Percentiles rank a stretch among this genome's conserved stretches.
Evolutionary conservation across 208 protist species (phyloP).

Genomic region (Tetramitus jugosus): DNA sequence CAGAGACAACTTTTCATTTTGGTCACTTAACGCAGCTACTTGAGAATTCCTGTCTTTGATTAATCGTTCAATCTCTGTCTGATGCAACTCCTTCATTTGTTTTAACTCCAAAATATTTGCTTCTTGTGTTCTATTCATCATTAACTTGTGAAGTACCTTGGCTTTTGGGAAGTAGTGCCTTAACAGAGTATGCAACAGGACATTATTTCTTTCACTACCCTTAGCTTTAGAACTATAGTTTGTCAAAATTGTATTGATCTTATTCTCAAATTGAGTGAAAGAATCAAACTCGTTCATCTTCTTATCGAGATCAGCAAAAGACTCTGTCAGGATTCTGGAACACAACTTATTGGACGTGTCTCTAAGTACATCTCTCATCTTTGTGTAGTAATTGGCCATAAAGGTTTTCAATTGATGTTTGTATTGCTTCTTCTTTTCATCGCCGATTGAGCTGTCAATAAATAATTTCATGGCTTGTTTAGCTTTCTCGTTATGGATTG

Average conservation of each 20-base stretch:
- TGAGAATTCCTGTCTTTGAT: too few species aligned
- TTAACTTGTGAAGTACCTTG: too few species aligned
- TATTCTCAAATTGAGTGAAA: neutral
- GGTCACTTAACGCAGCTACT: too few species aligned
- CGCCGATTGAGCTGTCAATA: neutral
- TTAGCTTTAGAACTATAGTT: neutral
- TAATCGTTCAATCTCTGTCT: too few species aligned
- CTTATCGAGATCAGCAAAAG: neutral
- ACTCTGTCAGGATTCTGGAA: neutral
- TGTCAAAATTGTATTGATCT: neutral
- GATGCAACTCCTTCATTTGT: too few species aligned
- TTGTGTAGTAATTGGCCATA: neutral
- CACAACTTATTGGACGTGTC: neutral
- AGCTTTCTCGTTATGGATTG: slow-evolving; percentile 1
- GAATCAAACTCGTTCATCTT: neutral
- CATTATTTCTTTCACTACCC: neutral
- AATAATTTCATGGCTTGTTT: neutral
- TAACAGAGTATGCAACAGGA: neutral
- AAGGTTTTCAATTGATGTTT: neutral
- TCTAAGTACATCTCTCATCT: neutral
- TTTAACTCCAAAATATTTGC: too few species aligned
- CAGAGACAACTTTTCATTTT: too few species aligned
- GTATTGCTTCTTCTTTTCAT: neutral
- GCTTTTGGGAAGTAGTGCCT: too few species aligned
- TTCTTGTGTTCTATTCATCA: too few species aligned